phyloP scores from a whole-genome alignment of 305 asterid species.

The Fraxinus sp. region DNA sequence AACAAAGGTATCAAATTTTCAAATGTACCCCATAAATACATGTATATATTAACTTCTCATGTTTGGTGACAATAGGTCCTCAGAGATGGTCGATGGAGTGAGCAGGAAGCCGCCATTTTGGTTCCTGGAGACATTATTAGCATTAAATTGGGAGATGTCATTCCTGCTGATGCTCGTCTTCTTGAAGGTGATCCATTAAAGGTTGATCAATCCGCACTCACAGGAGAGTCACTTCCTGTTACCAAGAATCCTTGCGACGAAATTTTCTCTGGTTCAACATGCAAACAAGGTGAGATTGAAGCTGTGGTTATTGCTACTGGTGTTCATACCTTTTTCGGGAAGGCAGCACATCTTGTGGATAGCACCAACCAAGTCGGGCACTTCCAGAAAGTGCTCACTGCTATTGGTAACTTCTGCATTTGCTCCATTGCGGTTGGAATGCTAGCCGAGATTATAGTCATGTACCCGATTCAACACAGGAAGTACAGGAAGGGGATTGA shows the following conservation, averaged over 20 bases:
- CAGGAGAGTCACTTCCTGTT: not conserved
- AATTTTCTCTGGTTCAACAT: not conserved
- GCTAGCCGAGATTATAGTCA: not conserved
- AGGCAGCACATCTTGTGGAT: not conserved
- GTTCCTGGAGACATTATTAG: not conserved
- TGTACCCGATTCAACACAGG: not conserved
- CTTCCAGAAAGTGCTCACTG: not conserved
- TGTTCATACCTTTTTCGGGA: not conserved
- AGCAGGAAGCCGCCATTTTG: slow-evolving; percentile 79
- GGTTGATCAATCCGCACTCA: not conserved
- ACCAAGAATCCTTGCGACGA: not conserved
- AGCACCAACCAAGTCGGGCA: not conserved
- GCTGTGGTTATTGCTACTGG: not conserved
- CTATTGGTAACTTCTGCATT: not conserved
- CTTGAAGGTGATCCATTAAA: not conserved
- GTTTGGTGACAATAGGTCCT: slow-evolving; percentile 48
- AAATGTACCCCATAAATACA: not conserved
- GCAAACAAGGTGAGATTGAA: not conserved
- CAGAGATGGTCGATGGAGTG: slow-evolving; percentile 82
- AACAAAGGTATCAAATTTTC: not conserved
- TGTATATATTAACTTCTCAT: not conserved
- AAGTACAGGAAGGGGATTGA: not conserved
- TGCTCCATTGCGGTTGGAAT: not conserved
- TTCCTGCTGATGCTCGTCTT: not conserved
- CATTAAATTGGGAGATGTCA: not conserved